Evolutionary conservation across 495 filamentous ascomycete species (phyloP), one percentile per base, ranked within the genome.

Genomic region (Hypoxylon trugodes): DNA sequence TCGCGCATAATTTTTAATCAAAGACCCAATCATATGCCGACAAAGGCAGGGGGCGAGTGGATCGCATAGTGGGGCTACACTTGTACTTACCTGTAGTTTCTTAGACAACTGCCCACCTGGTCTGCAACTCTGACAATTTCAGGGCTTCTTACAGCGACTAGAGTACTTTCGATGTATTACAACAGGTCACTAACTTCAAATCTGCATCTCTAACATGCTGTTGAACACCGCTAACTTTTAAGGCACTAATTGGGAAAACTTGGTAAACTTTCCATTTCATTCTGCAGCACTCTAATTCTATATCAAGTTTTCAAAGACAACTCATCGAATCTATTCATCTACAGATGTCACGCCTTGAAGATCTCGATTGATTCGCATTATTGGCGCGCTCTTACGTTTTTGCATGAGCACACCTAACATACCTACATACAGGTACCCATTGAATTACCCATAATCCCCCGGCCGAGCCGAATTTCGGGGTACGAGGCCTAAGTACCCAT

Each of bases 1-100:
- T 62, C 16, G 41, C 64, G 64, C 64, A 67, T 67, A 67, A 67
- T 49, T 49, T 52, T 61, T 59, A 42, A 54, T 58, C 45, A 67
- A 67, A 67, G 64, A 41, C 40, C 64, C 64, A 67, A 67, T 67
- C 64, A 67, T 2, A 33, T 19, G 21, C 22, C 26, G 37, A 61
- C 35, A 62, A 62, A 62, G 58, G 58, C 43, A 62, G 53, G 58
- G 64, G 58, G 58, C 52, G 18, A 41, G 64, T 59, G 63, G 63
- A 26, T 41, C 36, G 25, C 5, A 22, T 6, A 30, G 52, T 38
- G 52, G 56, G 10, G 25, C n/a, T 41, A 22, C 22, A 10, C n/a
- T n/a, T n/a, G n/a, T n/a, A n/a, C n/a, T n/a, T 35, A 30, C 21
- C 15, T 48, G 26, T n/a, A 38, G 63, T 66, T 51, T 58, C 63